These are phyloP conservation scores for Atractiella rhizophila DNA, from an alignment of 768 basidiomycete genomes.

Conservation along the genomic window DNA sequence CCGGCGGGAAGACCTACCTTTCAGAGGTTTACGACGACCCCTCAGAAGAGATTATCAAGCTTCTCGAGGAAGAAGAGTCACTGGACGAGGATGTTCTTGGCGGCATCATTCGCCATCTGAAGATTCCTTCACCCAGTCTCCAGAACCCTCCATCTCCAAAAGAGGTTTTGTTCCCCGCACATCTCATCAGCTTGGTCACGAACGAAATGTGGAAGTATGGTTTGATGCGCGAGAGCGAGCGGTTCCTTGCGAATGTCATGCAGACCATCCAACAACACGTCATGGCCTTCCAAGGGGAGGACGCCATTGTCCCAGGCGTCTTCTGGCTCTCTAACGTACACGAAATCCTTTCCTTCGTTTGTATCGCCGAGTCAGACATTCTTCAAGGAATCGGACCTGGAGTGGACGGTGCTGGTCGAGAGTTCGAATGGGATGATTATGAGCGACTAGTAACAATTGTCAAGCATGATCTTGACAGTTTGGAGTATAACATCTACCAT, in stretches of 20 bases:
- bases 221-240: constrained; percentile 82
- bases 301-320: constrained; percentile 82
- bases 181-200: constrained; percentile 87
- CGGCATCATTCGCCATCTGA: constrained; percentile 67
- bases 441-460: constrained; percentile 91
- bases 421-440: constrained; percentile 91
- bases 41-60: constrained; percentile 76
- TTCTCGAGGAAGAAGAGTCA: constrained; percentile 70
- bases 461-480: constrained; percentile 88
- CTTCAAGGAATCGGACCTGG: constrained; percentile 91
- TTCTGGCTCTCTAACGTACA: constrained; percentile 99
- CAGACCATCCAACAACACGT: constrained; percentile 90
- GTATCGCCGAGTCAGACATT: constrained; percentile 96
- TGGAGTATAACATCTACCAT: constrained; percentile 99
- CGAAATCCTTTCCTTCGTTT: constrained; percentile 96
- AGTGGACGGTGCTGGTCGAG: constrained; percentile 66
- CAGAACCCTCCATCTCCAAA: constrained; percentile 81
- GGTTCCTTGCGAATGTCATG: constrained; percentile 97
- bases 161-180: constrained; percentile 95
- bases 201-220: constrained; percentile 99
- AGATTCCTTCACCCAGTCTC: constrained; percentile 71
- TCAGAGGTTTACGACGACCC: constrained; percentile 51
- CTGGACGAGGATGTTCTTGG: constrained; percentile 82
- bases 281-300: constrained; percentile 89
- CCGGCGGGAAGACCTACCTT: constrained; percentile 14